Evolutionary conservation across 306 rosid species (phyloP), one percentile per base, ranked within the genome.

Genomic region (Prinsepia uniflora): DNA sequence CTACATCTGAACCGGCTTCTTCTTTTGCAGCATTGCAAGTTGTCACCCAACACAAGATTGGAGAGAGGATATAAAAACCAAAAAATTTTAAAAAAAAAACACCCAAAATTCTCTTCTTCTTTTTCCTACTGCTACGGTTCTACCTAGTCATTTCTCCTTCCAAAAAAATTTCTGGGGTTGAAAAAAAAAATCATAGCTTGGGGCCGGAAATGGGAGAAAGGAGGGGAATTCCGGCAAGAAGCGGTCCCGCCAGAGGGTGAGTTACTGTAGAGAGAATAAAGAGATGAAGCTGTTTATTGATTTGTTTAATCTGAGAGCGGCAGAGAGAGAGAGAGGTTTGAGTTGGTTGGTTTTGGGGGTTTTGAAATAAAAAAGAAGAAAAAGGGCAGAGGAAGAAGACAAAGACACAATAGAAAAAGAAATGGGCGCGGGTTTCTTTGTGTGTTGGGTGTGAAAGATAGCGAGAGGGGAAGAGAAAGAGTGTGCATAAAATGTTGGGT

Each of bases 231-330:
- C 84, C 90, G 85, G 88, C 89, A 84, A 86, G 85, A 68, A 49
- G 47, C 80, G 43, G 82, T 81, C 80, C 53, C 92, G 96, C 90
- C 89, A 85, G 89, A 82, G 74, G 73, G 80, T 41, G 81, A 73
- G 73, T 73, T 50, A 45, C 44, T 22, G 42, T 46, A 24, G 64
- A 73, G 63, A 74, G 65, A 40, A 34, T 50, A 81, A 39, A 45
- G 64, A 70, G 40, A 60, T 72, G 64, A 8, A 55, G 82, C 74
- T 63, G 55, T 58, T 12, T 40, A 6, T 20, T 4, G 48, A 53
- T 69, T 56, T 55, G 17, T 53, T 70, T 70, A 56, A 56, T 24
- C 54, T 49, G 53, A 78, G 67, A 74, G 55, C 73, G 68, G 67
- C 68, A 71, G 70, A 71, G 5, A 72, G 6, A 49, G 36, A 66